phyloP scores from a whole-genome alignment of 179 eudicot species.

The Corrigiola litoralis region DNA sequence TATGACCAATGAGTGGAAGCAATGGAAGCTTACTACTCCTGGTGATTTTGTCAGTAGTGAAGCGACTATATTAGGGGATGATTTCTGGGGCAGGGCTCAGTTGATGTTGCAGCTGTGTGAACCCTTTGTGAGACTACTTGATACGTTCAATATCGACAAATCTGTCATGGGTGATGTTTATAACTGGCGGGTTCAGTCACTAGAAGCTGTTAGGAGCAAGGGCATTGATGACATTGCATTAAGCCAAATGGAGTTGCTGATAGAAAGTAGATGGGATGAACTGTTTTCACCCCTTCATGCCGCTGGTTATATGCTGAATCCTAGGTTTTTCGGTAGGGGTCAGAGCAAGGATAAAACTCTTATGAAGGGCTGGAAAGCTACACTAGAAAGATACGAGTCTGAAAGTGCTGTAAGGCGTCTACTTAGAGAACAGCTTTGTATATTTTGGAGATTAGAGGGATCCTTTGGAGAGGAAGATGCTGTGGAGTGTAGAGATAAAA shows the following conservation, averaged over 20 bases:
- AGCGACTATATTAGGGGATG: constrained; percentile 34
- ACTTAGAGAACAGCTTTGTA: constrained; percentile 43
- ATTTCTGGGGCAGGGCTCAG: constrained; percentile 41
- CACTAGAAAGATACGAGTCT: constrained; percentile 32
- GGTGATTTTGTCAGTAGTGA: constrained; percentile 31
- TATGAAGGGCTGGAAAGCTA: constrained; percentile 50
- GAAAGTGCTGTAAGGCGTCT: constrained; percentile 30
- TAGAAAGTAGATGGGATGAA: constrained; percentile 41
- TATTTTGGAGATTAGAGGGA: constrained; percentile 34
- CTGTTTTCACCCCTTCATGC: constrained; percentile 47
- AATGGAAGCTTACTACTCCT: constrained; percentile 33
- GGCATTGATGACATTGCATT: constrained; percentile 39
- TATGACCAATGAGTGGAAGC: constrained; percentile 40
- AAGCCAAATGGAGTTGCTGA: constrained; percentile 37
- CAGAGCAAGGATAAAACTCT: constrained; percentile 40
- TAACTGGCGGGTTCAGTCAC: constrained; percentile 46
- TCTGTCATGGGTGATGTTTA: constrained; percentile 43
- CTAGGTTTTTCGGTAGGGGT: constrained; percentile 42
- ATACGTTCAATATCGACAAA: constrained; percentile 32
- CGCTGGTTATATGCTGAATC: constrained; percentile 42
- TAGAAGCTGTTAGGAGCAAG: constrained; percentile 33
- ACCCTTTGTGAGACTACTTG: constrained; percentile 38
- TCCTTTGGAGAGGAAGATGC: constrained; percentile 55
- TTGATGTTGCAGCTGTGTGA: constrained; percentile 39
- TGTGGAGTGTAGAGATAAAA: constrained; percentile 44